These are phyloP conservation scores for Amaranthus palmeri DNA, from an alignment of 148 eudicot genomes.

Conservation along the genomic window DNA sequence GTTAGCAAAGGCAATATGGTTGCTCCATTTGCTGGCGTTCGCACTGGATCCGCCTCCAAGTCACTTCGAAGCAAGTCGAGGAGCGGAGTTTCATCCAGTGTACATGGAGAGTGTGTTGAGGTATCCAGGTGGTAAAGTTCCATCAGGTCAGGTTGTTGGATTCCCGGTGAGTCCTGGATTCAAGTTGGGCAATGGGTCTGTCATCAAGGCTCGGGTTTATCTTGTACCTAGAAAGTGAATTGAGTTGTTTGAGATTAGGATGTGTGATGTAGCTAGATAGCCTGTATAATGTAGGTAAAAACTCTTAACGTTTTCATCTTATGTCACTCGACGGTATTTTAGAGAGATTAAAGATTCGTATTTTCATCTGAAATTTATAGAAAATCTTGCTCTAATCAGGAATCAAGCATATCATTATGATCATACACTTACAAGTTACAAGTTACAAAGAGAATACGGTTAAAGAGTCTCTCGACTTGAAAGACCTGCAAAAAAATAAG, in stretches of 20 bases:
- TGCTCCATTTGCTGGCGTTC: conserved; percentile 90
- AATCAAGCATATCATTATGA: no score
- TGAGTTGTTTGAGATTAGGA: background rate
- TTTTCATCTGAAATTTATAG: no score
- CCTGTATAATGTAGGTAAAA: conserved; percentile 8
- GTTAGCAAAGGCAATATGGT: conserved; percentile 85
- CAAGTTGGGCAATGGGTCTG: conserved; percentile 68
- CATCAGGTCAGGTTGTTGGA: conserved; percentile 57
- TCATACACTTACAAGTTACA: no score
- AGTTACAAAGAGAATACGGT: no score
- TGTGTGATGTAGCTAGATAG: conserved; percentile 14
- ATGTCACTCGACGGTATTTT: no score
- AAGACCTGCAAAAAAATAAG: no score
- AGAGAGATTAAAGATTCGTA: no score
- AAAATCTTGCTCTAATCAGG: no score
- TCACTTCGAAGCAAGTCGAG: conserved; percentile 83
- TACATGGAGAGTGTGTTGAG: conserved; percentile 90
- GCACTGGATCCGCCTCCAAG: conserved; percentile 85
- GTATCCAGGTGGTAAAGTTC: conserved; percentile 45
- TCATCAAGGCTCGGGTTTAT: conserved; percentile 75
- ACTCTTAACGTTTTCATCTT: no score
- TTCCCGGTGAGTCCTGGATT: conserved; percentile 91
- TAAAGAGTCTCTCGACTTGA: no score
- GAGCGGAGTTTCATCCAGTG: conserved; percentile 69
- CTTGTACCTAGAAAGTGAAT: conserved; percentile 54